phyloP scores from a whole-genome alignment of 768 basidiomycete genomes.

The Amyloporia xantha region DNA sequence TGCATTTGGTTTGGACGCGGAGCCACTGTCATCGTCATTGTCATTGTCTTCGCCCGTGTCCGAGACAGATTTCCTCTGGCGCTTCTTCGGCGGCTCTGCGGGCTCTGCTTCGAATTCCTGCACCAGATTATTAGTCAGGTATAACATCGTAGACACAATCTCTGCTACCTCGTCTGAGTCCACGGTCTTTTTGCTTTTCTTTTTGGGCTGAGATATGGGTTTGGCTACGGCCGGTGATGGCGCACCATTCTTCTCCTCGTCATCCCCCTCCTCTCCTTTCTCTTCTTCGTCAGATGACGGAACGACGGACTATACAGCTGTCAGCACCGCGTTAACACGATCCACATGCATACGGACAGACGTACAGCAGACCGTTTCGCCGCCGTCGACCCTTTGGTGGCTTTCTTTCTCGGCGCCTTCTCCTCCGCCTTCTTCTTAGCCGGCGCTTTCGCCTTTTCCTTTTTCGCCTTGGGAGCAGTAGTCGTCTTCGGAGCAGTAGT shows the following conservation, averaged over 20 bases:
- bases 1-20: too few relatives aligned
- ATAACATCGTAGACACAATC: neutral
- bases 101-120: slow-evolving; percentile 4
- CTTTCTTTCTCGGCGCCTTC: neutral
- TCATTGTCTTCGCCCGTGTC: neutral
- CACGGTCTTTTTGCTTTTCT: slow-evolving; percentile 1
- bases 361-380: neutral
- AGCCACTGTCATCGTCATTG: neutral
- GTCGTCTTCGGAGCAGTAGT: neutral
- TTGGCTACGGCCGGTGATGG: too few relatives aligned
- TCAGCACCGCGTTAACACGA: too few relatives aligned
- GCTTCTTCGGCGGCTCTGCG: slow-evolving; percentile 4
- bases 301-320: too few relatives aligned
- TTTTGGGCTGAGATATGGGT: neutral
- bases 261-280: too few relatives aligned
- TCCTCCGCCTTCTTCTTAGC: neutral
- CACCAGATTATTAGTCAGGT: too few relatives aligned
- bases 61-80: slow-evolving; percentile 1
- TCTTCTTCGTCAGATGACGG: too few relatives aligned
- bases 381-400: neutral
- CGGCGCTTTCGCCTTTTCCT: neutral
- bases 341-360: too few relatives aligned
- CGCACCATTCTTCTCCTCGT: too few relatives aligned
- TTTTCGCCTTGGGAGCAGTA: neutral
- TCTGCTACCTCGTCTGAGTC: neutral